Evolutionary conservation across 305 asterid genomes (phyloP).

Genomic region (Withania somnifera): DNA sequence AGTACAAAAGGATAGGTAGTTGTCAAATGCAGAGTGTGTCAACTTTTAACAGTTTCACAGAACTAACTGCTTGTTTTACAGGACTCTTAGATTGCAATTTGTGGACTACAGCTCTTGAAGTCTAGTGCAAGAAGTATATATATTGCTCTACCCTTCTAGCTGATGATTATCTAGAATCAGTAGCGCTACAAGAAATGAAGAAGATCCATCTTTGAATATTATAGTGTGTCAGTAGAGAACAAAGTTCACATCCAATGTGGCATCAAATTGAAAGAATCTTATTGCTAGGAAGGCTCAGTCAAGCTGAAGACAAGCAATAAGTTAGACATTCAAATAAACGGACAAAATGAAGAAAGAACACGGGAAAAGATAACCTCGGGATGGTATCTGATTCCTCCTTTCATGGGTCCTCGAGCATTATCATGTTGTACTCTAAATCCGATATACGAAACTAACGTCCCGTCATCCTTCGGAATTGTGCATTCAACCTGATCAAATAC

Average conservation of each 20-base stretch:
- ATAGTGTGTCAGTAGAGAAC: neutral
- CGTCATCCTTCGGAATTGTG: conserved; percentile 87
- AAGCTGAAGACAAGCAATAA: neutral
- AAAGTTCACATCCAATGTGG: neutral
- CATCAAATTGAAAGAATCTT: neutral
- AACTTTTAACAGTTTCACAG: too few relatives aligned
- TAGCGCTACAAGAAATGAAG: neutral
- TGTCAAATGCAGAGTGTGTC: neutral
- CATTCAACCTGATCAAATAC: conserved; percentile 76
- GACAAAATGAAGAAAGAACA: neutral
- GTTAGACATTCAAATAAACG: neutral
- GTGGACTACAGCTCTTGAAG: neutral
- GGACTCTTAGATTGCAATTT: neutral
- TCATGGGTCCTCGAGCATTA: conserved; percentile 96
- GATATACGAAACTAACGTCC: conserved; percentile 63
- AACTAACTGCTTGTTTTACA: neutral
- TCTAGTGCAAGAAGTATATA: neutral
- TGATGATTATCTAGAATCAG: neutral
- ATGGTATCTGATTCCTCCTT: conserved; percentile 96
- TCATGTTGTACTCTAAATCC: conserved; percentile 97
- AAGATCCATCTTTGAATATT: neutral
- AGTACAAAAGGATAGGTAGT: neutral
- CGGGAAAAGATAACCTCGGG: conserved; percentile 43
- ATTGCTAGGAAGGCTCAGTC: neutral
- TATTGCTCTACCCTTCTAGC: neutral